Conservation (phyloP, 768 basidiomycete species). For the Pleurotus eryngii region DNA sequence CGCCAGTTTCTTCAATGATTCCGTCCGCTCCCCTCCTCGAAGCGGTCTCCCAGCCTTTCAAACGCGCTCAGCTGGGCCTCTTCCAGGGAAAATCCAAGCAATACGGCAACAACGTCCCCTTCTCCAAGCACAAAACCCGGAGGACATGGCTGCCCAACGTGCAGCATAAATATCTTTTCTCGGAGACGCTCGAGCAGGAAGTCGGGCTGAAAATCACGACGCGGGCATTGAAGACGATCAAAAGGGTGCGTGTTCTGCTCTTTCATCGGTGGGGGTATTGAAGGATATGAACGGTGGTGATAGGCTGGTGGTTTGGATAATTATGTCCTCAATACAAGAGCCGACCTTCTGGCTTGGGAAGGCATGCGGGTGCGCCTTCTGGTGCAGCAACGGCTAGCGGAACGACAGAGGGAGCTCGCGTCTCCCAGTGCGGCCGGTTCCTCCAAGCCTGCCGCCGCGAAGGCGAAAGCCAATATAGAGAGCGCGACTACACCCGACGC, state of each 20-base stretch:
- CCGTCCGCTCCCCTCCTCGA: constrained; percentile 2
- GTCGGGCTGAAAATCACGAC: constrained; percentile 73
- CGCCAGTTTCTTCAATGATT: neutral
- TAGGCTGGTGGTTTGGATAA: constrained; percentile 72
- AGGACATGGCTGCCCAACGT: constrained; percentile 88
- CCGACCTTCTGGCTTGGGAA: constrained; percentile 34
- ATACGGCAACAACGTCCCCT: constrained; percentile 86
- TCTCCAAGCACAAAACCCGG: constrained; percentile 85
- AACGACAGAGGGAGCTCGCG: constrained; percentile 1
- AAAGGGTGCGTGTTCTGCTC: constrained; percentile 53
- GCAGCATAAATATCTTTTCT: constrained; percentile 70
- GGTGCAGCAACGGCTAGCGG: constrained; percentile 21
- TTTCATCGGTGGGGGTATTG: neutral
- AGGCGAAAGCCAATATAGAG: neutral
- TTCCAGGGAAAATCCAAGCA: constrained; percentile 80
- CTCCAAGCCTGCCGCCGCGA: neutral
- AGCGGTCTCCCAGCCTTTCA: constrained; percentile 64
- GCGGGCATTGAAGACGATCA: constrained; percentile 74
- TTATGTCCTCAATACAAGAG: constrained; percentile 53
- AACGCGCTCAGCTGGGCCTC: constrained; percentile 75
- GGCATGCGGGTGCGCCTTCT: constrained; percentile 48
- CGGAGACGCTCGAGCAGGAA: constrained; percentile 55
- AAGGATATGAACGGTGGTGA: neutral
- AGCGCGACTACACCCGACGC: neutral
- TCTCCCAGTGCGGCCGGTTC: neutral